Evolutionary conservation across 768 basidiomycete species (phyloP), one percentile per base, ranked within the genome.

Genomic region (Pleurotus giganteus): DNA sequence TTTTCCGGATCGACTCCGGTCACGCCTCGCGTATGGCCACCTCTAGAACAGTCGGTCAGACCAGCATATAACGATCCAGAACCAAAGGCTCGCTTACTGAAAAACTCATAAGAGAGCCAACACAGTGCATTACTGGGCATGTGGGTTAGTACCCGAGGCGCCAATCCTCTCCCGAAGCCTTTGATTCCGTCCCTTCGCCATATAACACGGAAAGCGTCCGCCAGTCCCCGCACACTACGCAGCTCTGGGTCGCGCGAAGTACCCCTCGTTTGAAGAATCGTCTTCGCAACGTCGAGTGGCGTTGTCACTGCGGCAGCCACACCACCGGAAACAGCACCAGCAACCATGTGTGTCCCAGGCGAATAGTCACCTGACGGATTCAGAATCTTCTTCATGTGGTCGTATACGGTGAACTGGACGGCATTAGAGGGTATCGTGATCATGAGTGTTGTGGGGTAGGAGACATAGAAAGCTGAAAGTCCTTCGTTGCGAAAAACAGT

Each of bases 341-440:
- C 90, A 43, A 88, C 74, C 57, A 97, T 89, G 72, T 99, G 97
- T 34, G 95, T 90, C 39, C 82, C 66, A n/a, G 97, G 97, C 17
- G 94, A 95, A 71, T 99, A 99, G 47, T 83, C 80, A 43, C 88
- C 86, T 32, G 78, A 72, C 5, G 97, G 92, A 70, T 98, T 99
- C 67, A 96, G 73, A 52, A 90, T 68, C 54, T 76, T 78, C 74
- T 98, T 98, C 57, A 95, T 68, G 66, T 91, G 89, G 70, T 98
- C 97, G 74, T 99, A 99, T 6, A 93, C 91, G 6, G 93, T 91
- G 74, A 92, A 98, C 69, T 99, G 97, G 45, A 94, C 95, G 53
- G 97, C 97, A 61, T 95, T 98, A 77, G 98, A 98, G 2, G 97
- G 97, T 56, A 99, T 90, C 42, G 92, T 88, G 80, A 99, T 98